A percentile compares a stretch with the other conserved stretches of the same genome.
Evolutionary conservation across 306 rosid genomes (phyloP).

Genomic region (Canavalia ensiformis): DNA sequence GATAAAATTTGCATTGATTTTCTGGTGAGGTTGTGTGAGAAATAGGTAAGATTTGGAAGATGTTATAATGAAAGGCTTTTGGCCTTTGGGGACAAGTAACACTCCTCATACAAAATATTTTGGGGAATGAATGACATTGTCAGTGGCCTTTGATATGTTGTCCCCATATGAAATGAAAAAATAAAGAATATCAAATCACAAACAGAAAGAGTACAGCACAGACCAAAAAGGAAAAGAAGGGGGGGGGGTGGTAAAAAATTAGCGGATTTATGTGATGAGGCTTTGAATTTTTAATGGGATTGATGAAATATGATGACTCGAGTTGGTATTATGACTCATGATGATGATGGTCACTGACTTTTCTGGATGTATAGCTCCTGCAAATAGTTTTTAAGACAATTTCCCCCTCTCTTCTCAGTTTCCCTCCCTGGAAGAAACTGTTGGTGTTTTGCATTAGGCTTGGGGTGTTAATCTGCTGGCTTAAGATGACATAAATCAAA

Average conservation of each 20-base stretch:
- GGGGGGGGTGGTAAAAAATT: background rate
- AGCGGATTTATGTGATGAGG: slow-evolving; percentile 22
- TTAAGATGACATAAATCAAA: slow-evolving; percentile 8
- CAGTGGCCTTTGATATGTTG: slow-evolving; percentile 29
- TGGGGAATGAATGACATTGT: slow-evolving; percentile 2
- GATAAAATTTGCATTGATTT: slow-evolving; percentile 33
- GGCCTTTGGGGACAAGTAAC: background rate
- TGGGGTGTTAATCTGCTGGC: slow-evolving; percentile 10
- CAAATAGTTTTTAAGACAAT: slow-evolving; percentile 1
- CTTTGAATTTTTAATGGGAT: background rate
- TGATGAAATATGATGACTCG: slow-evolving; percentile 28
- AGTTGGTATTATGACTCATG: slow-evolving; percentile 29
- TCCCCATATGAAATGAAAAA: background rate
- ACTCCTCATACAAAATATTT: background rate
- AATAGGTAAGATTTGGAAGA: slow-evolving; percentile 7
- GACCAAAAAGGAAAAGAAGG: slow-evolving; percentile 13
- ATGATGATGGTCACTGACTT: background rate
- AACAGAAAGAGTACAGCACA: slow-evolving; percentile 4
- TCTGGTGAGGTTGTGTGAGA: slow-evolving; percentile 23
- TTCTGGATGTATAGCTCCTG: slow-evolving; percentile 26
- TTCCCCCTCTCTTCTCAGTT: background rate
- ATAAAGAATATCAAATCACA: slow-evolving; percentile 13
- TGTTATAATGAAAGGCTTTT: slow-evolving; percentile 10
- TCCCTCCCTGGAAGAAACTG: background rate
- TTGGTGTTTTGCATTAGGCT: slow-evolving; percentile 14